phyloP scores from a whole-genome alignment of 306 rosid species.

The Vigna mungo region DNA sequence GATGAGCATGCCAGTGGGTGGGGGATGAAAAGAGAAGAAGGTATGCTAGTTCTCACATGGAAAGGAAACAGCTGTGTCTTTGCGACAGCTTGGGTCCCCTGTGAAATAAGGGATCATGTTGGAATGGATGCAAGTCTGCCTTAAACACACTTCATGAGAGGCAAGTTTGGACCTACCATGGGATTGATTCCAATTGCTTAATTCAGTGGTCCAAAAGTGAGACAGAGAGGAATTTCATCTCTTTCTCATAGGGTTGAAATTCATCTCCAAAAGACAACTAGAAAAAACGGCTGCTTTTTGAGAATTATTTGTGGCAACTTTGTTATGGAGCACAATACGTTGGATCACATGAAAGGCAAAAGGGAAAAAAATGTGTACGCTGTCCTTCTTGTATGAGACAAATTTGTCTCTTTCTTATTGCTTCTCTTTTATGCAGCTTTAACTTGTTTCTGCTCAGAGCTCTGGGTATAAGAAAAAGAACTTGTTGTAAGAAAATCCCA shows the following conservation, averaged over 20 bases:
- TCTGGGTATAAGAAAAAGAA: constrained; percentile 20
- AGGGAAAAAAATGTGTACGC: constrained; percentile 4
- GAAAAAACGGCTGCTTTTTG: constrained; percentile 50
- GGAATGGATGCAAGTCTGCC: constrained; percentile 31
- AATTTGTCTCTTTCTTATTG: constrained; percentile 40
- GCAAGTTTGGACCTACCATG: constrained; percentile 39
- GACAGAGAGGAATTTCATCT: constrained; percentile 43
- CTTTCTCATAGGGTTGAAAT: constrained; percentile 51
- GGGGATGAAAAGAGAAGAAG: constrained; percentile 97
- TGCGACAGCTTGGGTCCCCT: constrained; percentile 87
- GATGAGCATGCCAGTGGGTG: constrained; percentile 98
- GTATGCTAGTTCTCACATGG: constrained; percentile 89
- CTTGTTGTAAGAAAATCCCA: constrained; percentile 20
- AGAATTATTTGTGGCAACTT: constrained; percentile 42
- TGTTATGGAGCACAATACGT: constrained; percentile 36
- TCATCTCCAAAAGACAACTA: constrained; percentile 41
- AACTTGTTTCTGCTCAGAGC: constrained; percentile 38
- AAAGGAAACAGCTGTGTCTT: constrained; percentile 91
- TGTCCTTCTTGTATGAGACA: constrained; percentile 54
- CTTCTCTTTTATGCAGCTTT: constrained; percentile 44
- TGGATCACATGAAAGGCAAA: constrained; percentile 58
- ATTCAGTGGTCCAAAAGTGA: constrained; percentile 49
- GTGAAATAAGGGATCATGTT: constrained; percentile 53
- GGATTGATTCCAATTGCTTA: constrained; percentile 29
- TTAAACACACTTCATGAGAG: constrained; percentile 8